Conservation (phyloP, 2,329 filamentous ascomycete species). For the Ceratocystis huliohia region DNA sequence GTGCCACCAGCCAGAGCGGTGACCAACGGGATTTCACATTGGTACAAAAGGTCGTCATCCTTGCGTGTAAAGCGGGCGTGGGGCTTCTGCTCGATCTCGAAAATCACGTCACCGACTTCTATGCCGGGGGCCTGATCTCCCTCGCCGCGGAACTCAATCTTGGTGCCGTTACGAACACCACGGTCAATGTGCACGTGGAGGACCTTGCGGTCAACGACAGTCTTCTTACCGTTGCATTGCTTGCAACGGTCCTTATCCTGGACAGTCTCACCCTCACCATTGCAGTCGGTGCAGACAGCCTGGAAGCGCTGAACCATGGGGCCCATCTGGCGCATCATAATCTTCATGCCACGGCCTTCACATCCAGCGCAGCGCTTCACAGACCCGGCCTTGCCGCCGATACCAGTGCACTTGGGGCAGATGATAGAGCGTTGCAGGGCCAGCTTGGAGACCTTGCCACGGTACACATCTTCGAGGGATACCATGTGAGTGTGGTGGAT, state of each 20-base stretch:
- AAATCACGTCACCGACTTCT: conserved; percentile 88
- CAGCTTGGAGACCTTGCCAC: conserved; percentile 93
- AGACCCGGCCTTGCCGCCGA: conserved; percentile 94
- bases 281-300: conserved; percentile 96
- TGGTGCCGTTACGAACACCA: conserved; percentile 84
- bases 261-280: conserved; percentile 92
- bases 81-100: conserved; percentile 99
- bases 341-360: conserved; percentile 95
- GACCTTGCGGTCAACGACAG: conserved; percentile 90
- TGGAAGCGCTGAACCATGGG: conserved; percentile 99
- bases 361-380: conserved; percentile 86
- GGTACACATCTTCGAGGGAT: conserved; percentile 93
- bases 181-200: conserved; percentile 95
- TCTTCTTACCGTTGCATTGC: conserved; percentile 94
- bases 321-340: conserved; percentile 99
- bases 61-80: conserved; percentile 89
- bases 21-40: conserved; percentile 87
- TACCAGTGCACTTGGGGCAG: conserved; percentile 85
- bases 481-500: conserved; percentile 99
- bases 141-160: conserved; percentile 93
- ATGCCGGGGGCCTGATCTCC: conserved; percentile 92
- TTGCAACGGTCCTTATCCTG: conserved; percentile 98
- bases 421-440: conserved; percentile 96
- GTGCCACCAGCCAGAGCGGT: conserved; percentile 86
- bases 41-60: conserved; percentile 90